Evolutionary conservation across 768 basidiomycete genomes (phyloP).

Genomic region (Podaxis pistillaris): DNA sequence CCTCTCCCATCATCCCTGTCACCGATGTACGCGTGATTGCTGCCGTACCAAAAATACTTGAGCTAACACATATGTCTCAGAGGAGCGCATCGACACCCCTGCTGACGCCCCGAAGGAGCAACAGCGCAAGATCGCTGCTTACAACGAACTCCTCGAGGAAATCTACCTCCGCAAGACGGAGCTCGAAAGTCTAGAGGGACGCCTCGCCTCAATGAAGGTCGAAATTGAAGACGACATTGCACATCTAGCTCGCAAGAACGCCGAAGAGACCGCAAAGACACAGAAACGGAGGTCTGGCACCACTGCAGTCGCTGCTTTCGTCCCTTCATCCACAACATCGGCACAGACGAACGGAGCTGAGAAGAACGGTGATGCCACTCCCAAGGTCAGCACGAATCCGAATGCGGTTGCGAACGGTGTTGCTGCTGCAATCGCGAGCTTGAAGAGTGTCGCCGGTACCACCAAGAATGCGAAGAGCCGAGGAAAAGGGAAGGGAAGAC

Average conservation of each 20-base stretch:
- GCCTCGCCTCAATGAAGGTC: conserved; percentile 30
- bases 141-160: conserved; percentile 34
- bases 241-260: conserved; percentile 7
- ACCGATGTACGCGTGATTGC: conserved; percentile 27
- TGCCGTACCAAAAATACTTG: neutral
- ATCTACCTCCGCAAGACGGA: conserved; percentile 34
- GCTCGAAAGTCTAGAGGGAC: conserved; percentile 28
- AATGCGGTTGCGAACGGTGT: conserved; percentile 3
- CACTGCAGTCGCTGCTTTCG: conserved; percentile 4
- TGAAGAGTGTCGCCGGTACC: conserved; percentile 3
- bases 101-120: conserved; percentile 25
- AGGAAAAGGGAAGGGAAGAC: conserved; percentile 11
- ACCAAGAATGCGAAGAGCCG: conserved; percentile 7
- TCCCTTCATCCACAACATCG: neutral
- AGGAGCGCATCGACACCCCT: conserved; percentile 30
- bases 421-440: neutral
- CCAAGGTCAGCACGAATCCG: conserved; percentile 9
- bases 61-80: neutral
- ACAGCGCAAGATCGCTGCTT: conserved; percentile 28
- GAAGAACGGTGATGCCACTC: neutral
- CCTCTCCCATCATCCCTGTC: conserved; percentile 32
- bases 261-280: neutral
- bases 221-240: conserved; percentile 30
- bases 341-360: neutral
- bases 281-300: conserved; percentile 1